These are phyloP conservation scores for Clohesyomyces aquaticus DNA, from an alignment of 495 filamentous ascomycete species.

Conservation along the genomic window DNA sequence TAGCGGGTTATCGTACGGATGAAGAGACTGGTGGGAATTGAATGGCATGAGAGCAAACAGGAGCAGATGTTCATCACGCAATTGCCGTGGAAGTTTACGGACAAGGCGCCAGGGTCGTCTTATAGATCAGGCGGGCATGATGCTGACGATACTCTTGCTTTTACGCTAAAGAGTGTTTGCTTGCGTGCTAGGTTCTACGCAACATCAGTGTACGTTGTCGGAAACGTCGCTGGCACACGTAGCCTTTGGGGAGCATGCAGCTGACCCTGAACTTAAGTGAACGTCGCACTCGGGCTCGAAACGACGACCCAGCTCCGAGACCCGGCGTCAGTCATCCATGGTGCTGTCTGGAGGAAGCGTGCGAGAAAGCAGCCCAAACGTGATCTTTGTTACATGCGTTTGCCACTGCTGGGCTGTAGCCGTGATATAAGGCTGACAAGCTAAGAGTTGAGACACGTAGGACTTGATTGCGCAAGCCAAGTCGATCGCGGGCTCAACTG, in stretches of 20 bases:
- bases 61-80: constrained; percentile 11
- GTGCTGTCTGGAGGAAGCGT: background rate
- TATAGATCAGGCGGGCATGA: constrained; percentile 15
- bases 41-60: constrained; percentile 25
- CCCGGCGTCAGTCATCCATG: background rate
- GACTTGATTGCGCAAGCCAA: background rate
- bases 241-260: background rate
- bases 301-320: background rate
- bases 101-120: background rate
- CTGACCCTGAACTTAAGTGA: background rate
- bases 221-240: background rate
- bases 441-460: background rate
- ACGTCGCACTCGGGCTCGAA: background rate
- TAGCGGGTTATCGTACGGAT: constrained; percentile 15
- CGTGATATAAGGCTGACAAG: background rate
- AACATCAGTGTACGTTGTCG: background rate
- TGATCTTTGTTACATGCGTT: background rate
- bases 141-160: constrained; percentile 10
- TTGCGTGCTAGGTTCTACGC: background rate
- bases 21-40: constrained; percentile 3
- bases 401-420: background rate
- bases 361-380: background rate
- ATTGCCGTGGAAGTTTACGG: background rate
- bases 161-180: constrained; percentile 1
- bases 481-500: too few relatives aligned